Conservation (phyloP, 2,329 filamentous ascomycete genomes). For the Botryotinia convoluta region DNA sequence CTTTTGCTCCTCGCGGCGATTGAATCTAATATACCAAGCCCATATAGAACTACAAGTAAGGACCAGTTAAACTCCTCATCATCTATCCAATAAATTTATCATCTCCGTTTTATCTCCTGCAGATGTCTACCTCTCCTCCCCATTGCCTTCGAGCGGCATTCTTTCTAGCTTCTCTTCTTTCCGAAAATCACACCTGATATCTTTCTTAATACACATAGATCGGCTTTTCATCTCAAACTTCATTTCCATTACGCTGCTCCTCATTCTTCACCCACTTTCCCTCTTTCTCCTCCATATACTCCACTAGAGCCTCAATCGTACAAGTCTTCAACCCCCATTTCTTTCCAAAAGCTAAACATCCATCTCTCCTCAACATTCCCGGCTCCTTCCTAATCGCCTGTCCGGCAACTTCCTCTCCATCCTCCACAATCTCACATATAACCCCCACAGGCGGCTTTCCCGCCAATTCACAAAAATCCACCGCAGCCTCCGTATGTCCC, state of each 20-base stretch:
- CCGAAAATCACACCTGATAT: neutral
- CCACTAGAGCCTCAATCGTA: slow-evolving; percentile 88
- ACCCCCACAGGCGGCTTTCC: slow-evolving; percentile 75
- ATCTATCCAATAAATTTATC: neutral
- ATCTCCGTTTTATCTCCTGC: neutral
- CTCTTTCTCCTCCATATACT: slow-evolving; percentile 47
- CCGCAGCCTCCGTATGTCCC: slow-evolving; percentile 91
- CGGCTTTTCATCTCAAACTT: neutral
- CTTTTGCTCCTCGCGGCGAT: slow-evolving; percentile 1
- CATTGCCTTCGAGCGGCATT: too few species aligned
- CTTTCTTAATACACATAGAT: neutral
- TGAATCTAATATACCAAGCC: slow-evolving; percentile 1
- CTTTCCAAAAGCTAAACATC: slow-evolving; percentile 82
- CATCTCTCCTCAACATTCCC: slow-evolving; percentile 92
- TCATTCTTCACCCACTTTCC: slow-evolving; percentile 36
- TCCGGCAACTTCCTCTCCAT: slow-evolving; percentile 70
- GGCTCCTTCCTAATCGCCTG: slow-evolving; percentile 61
- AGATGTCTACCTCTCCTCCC: neutral
- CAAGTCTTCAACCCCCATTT: slow-evolving; percentile 89
- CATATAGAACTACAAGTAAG: slow-evolving; percentile 8
- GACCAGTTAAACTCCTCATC: slow-evolving; percentile 1
- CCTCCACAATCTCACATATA: slow-evolving; percentile 88
- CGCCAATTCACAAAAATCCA: slow-evolving; percentile 84
- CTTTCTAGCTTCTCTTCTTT: neutral
- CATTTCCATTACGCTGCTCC: slow-evolving; percentile 2